phyloP scores from a whole-genome alignment of 1,284 basidiomycete genomes.

The Apiotrichum akiyoshidainum region DNA sequence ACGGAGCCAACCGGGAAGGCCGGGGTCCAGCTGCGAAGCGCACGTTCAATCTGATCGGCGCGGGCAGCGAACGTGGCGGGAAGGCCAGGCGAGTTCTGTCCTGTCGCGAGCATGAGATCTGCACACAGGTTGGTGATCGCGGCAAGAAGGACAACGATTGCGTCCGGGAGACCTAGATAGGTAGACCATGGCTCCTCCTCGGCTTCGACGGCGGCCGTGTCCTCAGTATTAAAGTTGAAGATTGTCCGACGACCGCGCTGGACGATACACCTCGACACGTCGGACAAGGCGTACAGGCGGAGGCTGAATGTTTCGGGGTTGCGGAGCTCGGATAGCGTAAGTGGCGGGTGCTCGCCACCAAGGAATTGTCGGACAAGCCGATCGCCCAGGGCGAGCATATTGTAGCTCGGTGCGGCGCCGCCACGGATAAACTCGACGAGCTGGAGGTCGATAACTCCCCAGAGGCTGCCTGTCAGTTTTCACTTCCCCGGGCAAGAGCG shows the following conservation, averaged over 20 bases:
- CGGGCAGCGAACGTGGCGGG: not conserved
- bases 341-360: constrained; percentile 17
- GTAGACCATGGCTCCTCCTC: constrained; percentile 32
- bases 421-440: constrained; percentile 33
- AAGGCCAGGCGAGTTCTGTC: constrained; percentile 1
- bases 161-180: constrained; percentile 35
- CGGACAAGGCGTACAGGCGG: constrained; percentile 28
- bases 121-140: constrained; percentile 34
- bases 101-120: constrained; percentile 5
- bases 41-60: constrained; percentile 27
- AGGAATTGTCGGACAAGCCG: constrained; percentile 24
- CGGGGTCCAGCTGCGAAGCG: constrained; percentile 21
- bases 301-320: constrained; percentile 25
- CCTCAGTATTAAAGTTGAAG: constrained; percentile 3
- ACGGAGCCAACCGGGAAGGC: not conserved
- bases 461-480: constrained; percentile 21
- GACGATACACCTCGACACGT: constrained; percentile 33
- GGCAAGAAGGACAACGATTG: constrained; percentile 32
- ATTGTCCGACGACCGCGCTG: constrained; percentile 28
- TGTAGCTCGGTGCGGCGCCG: constrained; percentile 30
- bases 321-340: constrained; percentile 24
- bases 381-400: constrained; percentile 32
- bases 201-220: constrained; percentile 2
- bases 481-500: not conserved
- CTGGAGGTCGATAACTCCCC: constrained; percentile 36